These are phyloP conservation scores for Coemansia asiatica DNA, from an alignment of 192 early-diverging fungal species.

Conservation along the genomic window DNA sequence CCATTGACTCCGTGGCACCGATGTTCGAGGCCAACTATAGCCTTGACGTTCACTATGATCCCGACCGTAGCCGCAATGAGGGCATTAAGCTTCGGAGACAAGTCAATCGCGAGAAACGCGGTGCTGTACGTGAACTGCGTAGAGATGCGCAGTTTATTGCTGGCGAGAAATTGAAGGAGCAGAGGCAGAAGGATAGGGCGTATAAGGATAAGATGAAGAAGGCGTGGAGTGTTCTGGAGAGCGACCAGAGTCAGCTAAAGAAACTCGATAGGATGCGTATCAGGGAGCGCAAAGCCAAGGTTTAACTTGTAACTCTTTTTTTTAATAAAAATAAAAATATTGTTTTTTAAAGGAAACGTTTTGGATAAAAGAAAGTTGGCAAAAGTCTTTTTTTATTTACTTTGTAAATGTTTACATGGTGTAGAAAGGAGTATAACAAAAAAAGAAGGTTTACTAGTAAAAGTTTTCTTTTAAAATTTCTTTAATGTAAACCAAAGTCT, in stretches of 20 bases:
- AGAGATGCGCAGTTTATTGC: slow-evolving; percentile 91
- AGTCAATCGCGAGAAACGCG: slow-evolving; percentile 91
- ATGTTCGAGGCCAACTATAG: slow-evolving; percentile 92
- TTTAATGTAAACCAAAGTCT: no score
- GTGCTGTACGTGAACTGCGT: slow-evolving; percentile 91
- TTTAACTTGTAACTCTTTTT: slow-evolving; percentile 4
- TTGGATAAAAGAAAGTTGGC: no score
- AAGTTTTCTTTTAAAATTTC: no score
- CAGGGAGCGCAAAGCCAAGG: slow-evolving; percentile 56
- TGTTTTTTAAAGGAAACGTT: no score
- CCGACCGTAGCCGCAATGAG: slow-evolving; percentile 73
- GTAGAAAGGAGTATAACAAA: no score
- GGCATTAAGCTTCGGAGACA: slow-evolving; percentile 74
- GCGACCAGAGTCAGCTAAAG: slow-evolving; percentile 80
- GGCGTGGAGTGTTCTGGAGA: slow-evolving; percentile 81
- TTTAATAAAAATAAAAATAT: background rate
- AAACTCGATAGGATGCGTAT: slow-evolving; percentile 58
- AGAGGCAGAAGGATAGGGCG: slow-evolving; percentile 72
- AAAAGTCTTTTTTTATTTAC: no score
- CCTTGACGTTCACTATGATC: slow-evolving; percentile 79
- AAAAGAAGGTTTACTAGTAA: no score
- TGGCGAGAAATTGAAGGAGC: slow-evolving; percentile 64
- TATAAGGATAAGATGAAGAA: slow-evolving; percentile 92
- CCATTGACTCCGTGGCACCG: slow-evolving; percentile 83
- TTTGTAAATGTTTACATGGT: no score